These are phyloP conservation scores for Cornus kousa DNA, from an alignment of 148 eudicot species.

Conservation along the genomic window DNA sequence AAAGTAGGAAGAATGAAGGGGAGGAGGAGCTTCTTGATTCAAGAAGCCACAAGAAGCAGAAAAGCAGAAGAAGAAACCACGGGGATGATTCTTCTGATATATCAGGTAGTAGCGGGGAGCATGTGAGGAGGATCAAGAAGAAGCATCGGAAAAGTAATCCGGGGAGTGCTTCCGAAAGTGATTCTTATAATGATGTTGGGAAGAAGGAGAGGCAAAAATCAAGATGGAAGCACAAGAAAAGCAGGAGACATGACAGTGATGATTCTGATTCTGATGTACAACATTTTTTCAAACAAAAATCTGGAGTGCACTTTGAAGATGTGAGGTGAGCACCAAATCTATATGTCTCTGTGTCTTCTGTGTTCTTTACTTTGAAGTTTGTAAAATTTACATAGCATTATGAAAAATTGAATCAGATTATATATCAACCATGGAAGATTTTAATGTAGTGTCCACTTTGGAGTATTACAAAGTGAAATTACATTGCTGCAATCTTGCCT, in stretches of 20 bases:
- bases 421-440: no score
- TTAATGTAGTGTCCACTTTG: no score
- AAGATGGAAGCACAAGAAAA: constrained; percentile 19
- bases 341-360: no score
- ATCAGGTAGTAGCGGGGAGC: constrained; percentile 20
- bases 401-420: no score
- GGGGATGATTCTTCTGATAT: constrained; percentile 34
- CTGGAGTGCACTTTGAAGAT: no score
- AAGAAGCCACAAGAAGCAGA: constrained; percentile 24
- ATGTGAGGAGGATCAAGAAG: constrained; percentile 13
- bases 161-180: constrained; percentile 32
- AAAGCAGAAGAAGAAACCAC: constrained; percentile 28
- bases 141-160: neutral
- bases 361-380: no score
- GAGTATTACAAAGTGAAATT: no score
- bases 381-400: no score
- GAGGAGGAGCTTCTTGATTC: constrained; percentile 13
- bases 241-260: constrained; percentile 29
- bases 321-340: no score
- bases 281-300: no score
- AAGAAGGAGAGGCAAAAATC: constrained; percentile 7
- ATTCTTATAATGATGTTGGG: constrained; percentile 26
- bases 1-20: constrained; percentile 15
- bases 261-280: constrained; percentile 17
- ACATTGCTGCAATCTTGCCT: no score